Evolutionary conservation across 2,329 filamentous ascomycete species (phyloP), one percentile per base, ranked within the genome.

Genomic region (Epichloe sibirici): DNA sequence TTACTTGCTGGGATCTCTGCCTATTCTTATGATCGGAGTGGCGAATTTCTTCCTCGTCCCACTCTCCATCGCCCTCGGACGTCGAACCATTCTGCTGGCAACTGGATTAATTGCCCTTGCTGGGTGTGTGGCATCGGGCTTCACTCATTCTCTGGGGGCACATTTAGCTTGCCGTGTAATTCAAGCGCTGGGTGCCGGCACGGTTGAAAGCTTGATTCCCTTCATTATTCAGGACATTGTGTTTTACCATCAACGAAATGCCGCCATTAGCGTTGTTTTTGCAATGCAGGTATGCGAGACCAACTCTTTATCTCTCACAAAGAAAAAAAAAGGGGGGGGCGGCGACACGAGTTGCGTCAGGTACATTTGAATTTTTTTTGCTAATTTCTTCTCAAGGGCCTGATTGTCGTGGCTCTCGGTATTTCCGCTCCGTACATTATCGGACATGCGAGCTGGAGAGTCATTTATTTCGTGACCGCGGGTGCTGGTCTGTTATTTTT

Each of bases 211-310:
- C 23, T 23, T 51, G 44, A 51, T 51, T 31, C 49, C 49, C 2
- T 51, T 51, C 23, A 51, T 51, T 13, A 51, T 51, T 15, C 49
- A 51, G 43, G 49, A 51, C 11, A 40, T 51, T 15, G 49, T 51
- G 6, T 51, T 51, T 42, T 51, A 40, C 11, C 49, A 51, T 21
- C 49, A 51, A 15, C 42, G 49, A 23, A 51, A 46, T 23, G 49
- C 49, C 35, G 49, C 49, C 6, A 40, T 51, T 11, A 40, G 42
- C 25, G 17, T 46, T 13, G 49, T 51, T n/a, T 51, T 51, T 23
- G 42, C 43, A n/a, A 51, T 34, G 2, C 49, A 51, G 43, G 49
- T 51, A 17, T 12, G 49, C 34, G 5, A 37, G 17, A 25, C n/a
- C 31, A 31, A 34, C 43, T 12, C 7, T 28, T 12, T 4, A 31